Conservation (phyloP, 1,139 yeast species). For the Suhomyces guaymorum region DNA sequence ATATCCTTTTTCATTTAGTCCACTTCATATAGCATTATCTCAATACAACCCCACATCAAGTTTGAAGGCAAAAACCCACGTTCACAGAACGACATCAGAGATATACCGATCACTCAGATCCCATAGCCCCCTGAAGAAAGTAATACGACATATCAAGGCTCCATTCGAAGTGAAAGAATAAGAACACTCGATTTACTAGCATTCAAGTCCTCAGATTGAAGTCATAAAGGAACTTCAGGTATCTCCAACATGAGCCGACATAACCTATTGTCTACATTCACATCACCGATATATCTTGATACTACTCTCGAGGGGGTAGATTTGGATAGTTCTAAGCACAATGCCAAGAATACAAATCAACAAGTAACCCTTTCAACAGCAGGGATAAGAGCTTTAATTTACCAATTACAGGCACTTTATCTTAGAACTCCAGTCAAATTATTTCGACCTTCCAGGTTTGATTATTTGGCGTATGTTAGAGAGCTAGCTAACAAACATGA, state of each 20-base stretch:
- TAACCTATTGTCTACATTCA: background rate
- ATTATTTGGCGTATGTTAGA: constrained; percentile 70
- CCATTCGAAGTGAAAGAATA: no score
- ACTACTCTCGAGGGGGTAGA: constrained; percentile 2
- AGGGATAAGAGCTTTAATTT: constrained; percentile 77
- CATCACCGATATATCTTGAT: constrained; percentile 5
- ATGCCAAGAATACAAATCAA: constrained; percentile 29
- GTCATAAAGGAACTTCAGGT: no score
- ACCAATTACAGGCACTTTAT: constrained; percentile 76
- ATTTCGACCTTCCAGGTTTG: constrained; percentile 88
- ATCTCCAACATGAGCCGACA: constrained; percentile 10
- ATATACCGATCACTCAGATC: no score
- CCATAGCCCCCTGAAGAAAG: no score
- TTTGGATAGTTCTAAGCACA: constrained; percentile 3
- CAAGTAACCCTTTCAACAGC: constrained; percentile 63
- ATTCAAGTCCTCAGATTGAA: no score
- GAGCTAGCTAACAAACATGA: constrained; percentile 51
- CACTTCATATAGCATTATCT: no score
- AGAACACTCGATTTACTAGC: no score
- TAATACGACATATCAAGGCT: no score
- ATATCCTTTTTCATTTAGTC: no score
- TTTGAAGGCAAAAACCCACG: no score
- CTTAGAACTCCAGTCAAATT: constrained; percentile 82
- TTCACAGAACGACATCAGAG: no score
- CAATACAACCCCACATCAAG: no score